Percentiles rank a stretch among this genome's conserved stretches.
These are phyloP conservation scores for Strigomonas culicis DNA, from an alignment of 208 protist species.

Conservation along the genomic window DNA sequence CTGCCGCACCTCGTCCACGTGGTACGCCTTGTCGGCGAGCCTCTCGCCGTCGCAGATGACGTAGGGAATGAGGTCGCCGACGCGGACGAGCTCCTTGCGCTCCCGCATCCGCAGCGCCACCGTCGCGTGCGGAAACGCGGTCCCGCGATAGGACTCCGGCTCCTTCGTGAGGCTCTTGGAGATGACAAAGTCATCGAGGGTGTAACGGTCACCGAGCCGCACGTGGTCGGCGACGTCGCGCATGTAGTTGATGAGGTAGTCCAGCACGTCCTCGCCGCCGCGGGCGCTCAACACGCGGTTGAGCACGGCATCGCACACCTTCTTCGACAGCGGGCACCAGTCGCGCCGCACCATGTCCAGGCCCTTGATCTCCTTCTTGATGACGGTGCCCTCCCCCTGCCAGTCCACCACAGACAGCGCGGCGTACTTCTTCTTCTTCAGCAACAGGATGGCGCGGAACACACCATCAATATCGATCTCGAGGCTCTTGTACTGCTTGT, in stretches of 20 bases:
- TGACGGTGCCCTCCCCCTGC: constrained; percentile 54
- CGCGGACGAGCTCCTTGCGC: constrained; percentile 87
- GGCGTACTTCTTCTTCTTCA: constrained; percentile 95
- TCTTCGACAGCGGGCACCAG: constrained; percentile 98
- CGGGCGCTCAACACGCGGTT: constrained; percentile 92
- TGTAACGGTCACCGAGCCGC: constrained; percentile 47
- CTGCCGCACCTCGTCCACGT: constrained; percentile 84
- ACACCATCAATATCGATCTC: constrained; percentile 99
- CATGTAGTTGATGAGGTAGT: constrained; percentile 93
- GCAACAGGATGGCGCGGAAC: constrained; percentile 98
- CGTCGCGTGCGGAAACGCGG: constrained; percentile 91
- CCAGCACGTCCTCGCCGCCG: constrained; percentile 81
- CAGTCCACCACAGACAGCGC: constrained; percentile 79
- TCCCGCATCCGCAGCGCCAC: constrained; percentile 93
- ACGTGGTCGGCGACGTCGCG: constrained; percentile 71
- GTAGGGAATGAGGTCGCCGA: constrained; percentile 96
- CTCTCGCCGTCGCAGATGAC: constrained; percentile 92
- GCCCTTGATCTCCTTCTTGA: constrained; percentile 96
- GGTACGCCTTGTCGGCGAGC: constrained; percentile 70
- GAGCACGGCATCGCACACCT: constrained; percentile 91
- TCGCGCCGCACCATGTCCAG: constrained; percentile 99
- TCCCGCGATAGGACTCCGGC: constrained; percentile 94
- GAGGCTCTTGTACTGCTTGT: constrained; percentile 96
- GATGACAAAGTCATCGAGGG: constrained; percentile 95
- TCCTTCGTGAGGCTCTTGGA: constrained; percentile 97